Percentiles rank a stretch among this genome's conserved stretches.
These are phyloP conservation scores for Xerocomus spinulosus DNA, from an alignment of 768 basidiomycete species.

Conservation along the genomic window DNA sequence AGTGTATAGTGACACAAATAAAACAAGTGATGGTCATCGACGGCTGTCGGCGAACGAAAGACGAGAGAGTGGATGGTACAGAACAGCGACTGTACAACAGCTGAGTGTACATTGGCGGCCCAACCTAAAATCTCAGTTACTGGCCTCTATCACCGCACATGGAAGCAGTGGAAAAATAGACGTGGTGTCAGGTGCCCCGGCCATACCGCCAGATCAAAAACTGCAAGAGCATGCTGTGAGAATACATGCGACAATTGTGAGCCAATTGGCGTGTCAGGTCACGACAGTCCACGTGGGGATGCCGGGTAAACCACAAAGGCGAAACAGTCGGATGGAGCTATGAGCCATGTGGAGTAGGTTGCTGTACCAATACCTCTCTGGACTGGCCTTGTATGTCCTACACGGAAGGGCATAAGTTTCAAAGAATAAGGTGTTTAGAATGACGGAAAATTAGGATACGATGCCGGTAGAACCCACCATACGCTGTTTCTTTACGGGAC, in stretches of 20 bases:
- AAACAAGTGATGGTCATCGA: slow-evolving; percentile 22
- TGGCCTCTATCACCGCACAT: slow-evolving; percentile 8
- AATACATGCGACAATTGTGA: slow-evolving; percentile 2
- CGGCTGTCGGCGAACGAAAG: slow-evolving; percentile 17
- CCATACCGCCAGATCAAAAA: slow-evolving; percentile 9
- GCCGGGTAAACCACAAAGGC: slow-evolving; percentile 1
- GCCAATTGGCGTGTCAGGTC: slow-evolving; percentile 8
- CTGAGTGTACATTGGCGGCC: slow-evolving; percentile 17
- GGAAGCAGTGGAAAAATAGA: slow-evolving; percentile 7
- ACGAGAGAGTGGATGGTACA: slow-evolving; percentile 13
- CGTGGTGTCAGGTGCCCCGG: slow-evolving; percentile 2
- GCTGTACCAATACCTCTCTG: slow-evolving; percentile 59
- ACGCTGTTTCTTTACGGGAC: slow-evolving; percentile 73
- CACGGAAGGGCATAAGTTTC: slow-evolving; percentile 5
- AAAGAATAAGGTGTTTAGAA: background rate
- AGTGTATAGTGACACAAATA: slow-evolving; percentile 19
- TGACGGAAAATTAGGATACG: background rate
- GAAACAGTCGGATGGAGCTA: slow-evolving; percentile 19
- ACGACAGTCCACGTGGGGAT: slow-evolving; percentile 7
- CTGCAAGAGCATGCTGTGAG: slow-evolving; percentile 5
- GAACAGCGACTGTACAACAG: slow-evolving; percentile 22
- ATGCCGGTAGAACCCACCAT: slow-evolving; percentile 44
- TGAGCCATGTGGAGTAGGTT: slow-evolving; percentile 70
- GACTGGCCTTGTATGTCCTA: slow-evolving; percentile 66
- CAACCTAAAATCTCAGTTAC: slow-evolving; percentile 12